Evolutionary conservation across 1,284 basidiomycete species (phyloP).

Genomic region (Cryptococcus deneoformans): DNA sequence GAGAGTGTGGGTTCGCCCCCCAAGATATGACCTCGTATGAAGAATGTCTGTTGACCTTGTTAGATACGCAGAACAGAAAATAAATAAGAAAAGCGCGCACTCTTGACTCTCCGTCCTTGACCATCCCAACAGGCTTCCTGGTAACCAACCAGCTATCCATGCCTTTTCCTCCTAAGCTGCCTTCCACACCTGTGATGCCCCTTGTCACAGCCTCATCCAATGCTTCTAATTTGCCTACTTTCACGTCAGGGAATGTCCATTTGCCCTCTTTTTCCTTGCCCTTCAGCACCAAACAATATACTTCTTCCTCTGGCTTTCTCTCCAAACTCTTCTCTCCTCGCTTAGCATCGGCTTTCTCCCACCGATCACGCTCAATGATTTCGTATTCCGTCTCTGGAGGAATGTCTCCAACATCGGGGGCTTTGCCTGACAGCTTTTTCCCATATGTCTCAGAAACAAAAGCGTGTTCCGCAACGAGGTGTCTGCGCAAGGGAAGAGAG

Average conservation of each 20-base stretch:
- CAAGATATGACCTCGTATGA: slow-evolving; percentile 47
- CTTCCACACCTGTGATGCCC: slow-evolving; percentile 32
- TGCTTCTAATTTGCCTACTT: slow-evolving; percentile 30
- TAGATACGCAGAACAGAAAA: not conserved
- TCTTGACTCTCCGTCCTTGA: slow-evolving; percentile 30
- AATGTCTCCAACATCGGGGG: slow-evolving; percentile 61
- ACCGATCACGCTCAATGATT: slow-evolving; percentile 27
- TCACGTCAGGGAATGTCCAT: slow-evolving; percentile 70
- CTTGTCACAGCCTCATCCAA: slow-evolving; percentile 40
- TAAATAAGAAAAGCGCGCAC: slow-evolving; percentile 22
- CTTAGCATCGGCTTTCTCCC: slow-evolving; percentile 31
- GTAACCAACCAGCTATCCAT: slow-evolving; percentile 50
- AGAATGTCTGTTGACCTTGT: slow-evolving; percentile 40
- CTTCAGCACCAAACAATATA: slow-evolving; percentile 74
- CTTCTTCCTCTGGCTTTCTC: slow-evolving; percentile 75
- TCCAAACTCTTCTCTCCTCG: slow-evolving; percentile 70
- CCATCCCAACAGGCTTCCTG: slow-evolving; percentile 44
- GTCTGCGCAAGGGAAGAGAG: slow-evolving; percentile 78
- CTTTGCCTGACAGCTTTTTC: slow-evolving; percentile 52
- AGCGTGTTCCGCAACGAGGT: slow-evolving; percentile 66
- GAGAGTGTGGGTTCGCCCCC: slow-evolving; percentile 41
- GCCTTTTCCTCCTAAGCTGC: slow-evolving; percentile 32
- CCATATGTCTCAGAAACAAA: slow-evolving; percentile 72
- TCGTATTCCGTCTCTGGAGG: slow-evolving; percentile 49
- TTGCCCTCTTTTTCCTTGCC: slow-evolving; percentile 53